Evolutionary conservation across 2,329 filamentous ascomycete genomes (phyloP).

Genomic region (Diatrype stigma): DNA sequence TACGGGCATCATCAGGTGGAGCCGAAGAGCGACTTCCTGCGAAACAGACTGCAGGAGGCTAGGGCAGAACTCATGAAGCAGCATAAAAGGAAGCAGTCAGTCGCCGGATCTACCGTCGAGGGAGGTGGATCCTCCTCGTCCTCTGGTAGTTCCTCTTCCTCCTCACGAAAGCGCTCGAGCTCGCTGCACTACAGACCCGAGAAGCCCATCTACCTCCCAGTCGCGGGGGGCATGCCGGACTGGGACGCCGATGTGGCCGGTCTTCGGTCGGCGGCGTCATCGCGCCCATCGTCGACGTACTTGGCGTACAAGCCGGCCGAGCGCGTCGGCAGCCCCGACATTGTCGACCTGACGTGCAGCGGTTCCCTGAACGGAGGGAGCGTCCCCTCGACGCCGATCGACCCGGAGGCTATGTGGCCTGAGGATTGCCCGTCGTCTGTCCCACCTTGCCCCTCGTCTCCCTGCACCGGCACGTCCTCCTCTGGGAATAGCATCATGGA

Average conservation of each 20-base stretch:
- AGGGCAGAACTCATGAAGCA: background rate
- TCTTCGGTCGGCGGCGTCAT: no score
- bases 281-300: slow-evolving; percentile 2
- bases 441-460: background rate
- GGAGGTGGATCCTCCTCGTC: background rate
- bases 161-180: background rate
- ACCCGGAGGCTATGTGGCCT: background rate
- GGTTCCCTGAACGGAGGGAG: background rate
- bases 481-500: background rate
- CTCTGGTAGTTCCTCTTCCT: background rate
- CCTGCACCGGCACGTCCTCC: background rate
- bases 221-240: background rate
- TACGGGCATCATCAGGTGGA: background rate
- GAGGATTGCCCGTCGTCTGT: background rate
- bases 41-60: background rate
- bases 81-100: background rate
- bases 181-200: background rate
- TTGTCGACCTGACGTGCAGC: background rate
- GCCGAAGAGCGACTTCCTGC: background rate
- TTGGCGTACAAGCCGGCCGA: slow-evolving; percentile 8
- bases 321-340: background rate
- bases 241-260: no score
- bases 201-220: background rate
- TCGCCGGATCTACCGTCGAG: no score
- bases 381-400: background rate